Conservation (phyloP, 306 rosid genomes). For the cucumber (Cucumis sativus) region DNA sequence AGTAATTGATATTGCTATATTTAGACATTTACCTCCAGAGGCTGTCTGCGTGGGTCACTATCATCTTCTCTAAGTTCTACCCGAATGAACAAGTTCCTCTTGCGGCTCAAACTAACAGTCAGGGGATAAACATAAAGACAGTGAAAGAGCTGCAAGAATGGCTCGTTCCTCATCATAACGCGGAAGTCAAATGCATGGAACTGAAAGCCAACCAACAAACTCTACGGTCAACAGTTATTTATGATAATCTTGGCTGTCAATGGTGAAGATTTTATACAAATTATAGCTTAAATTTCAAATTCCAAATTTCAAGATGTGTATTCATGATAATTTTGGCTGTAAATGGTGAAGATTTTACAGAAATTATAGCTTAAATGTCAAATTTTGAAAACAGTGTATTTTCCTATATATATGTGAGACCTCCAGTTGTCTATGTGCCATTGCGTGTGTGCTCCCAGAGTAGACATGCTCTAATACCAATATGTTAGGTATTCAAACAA, state of each 20-base stretch:
- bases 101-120: constrained; percentile 92
- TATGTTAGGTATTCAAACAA: too few species aligned
- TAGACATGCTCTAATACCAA: too few species aligned
- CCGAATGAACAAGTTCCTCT: constrained; percentile 83
- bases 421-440: too few species aligned
- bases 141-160: constrained; percentile 97
- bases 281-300: not conserved
- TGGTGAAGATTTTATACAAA: not conserved
- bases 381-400: not conserved
- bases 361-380: not conserved
- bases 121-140: constrained; percentile 85
- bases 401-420: not conserved
- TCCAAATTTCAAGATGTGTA: not conserved
- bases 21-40: constrained; percentile 58
- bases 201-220: constrained; percentile 38
- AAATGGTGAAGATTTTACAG: not conserved
- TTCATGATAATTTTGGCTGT: not conserved
- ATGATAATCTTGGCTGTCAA: not conserved
- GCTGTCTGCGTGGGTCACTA: constrained; percentile 72
- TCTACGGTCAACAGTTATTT: constrained; percentile 2
- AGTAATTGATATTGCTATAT: not conserved
- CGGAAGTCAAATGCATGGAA: constrained; percentile 99
- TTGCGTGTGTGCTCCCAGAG: too few species aligned
- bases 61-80: constrained; percentile 91
- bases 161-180: constrained; percentile 88